These are phyloP conservation scores for Aspergillus spinulosporus DNA, from an alignment of 2,329 filamentous ascomycete species.

Conservation along the genomic window DNA sequence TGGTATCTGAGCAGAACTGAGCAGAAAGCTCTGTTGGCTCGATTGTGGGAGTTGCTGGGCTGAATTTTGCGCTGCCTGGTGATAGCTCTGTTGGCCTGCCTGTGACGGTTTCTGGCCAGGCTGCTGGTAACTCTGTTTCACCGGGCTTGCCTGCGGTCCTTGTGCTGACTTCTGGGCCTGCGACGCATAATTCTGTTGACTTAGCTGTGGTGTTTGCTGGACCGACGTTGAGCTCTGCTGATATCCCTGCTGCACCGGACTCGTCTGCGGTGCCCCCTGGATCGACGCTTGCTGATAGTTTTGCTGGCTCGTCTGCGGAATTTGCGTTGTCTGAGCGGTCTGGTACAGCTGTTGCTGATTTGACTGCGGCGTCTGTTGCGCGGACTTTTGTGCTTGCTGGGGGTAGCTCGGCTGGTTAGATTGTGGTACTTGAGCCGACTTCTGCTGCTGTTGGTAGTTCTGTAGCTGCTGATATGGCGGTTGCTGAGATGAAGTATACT, in stretches of 20 bases:
- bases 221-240: constrained; percentile 1
- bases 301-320: not conserved
- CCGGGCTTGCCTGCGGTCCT: not conserved
- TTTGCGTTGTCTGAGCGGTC: not conserved
- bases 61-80: constrained; percentile 13
- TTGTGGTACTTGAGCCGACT: not conserved
- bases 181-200: constrained; percentile 17
- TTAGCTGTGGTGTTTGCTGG: constrained; percentile 10
- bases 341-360: not conserved
- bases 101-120: constrained; percentile 14
- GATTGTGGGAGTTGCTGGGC: not conserved
- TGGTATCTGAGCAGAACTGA: not conserved
- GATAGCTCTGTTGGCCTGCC: constrained; percentile 13
- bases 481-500: not conserved
- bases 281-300: constrained; percentile 2
- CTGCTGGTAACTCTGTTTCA: constrained; percentile 1
- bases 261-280: not conserved
- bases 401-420: constrained; percentile 11
- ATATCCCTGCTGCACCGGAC: constrained; percentile 5
- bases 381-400: constrained; percentile 18
- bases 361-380: constrained; percentile 14
- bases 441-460: constrained; percentile 1
- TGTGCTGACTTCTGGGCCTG: constrained; percentile 5
- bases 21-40: constrained; percentile 2
- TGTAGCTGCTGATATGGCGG: constrained; percentile 17